Percentiles rank a stretch among this genome's conserved stretches.
These are phyloP conservation scores for Adansonia grandidieri DNA, from an alignment of 441 rosid genomes.

Conservation along the genomic window DNA sequence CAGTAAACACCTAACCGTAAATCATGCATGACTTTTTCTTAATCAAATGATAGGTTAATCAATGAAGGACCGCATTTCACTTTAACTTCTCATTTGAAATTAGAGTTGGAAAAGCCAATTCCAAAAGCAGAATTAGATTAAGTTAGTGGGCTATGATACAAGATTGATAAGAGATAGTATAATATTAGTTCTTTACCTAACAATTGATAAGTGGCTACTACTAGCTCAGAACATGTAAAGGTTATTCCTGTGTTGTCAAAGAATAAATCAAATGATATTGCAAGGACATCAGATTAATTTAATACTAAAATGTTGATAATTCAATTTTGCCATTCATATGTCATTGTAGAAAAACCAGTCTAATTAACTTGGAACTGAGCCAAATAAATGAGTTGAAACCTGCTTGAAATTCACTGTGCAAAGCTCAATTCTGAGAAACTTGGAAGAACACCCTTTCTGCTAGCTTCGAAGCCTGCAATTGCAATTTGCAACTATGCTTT, in stretches of 20 bases:
- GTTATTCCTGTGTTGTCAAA: not conserved
- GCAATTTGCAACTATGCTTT: conserved; percentile 34
- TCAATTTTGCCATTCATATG: too few species aligned
- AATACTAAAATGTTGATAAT: too few species aligned
- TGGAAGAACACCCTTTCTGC: not conserved
- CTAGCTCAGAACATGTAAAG: not conserved
- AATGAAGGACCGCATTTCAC: not conserved
- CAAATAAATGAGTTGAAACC: not conserved
- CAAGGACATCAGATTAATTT: not conserved
- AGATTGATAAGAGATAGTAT: not conserved
- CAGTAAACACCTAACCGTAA: not conserved
- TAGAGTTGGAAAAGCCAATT: too few species aligned
- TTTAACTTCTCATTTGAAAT: not conserved
- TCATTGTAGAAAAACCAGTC: not conserved
- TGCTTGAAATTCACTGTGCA: not conserved
- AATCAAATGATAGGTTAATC: not conserved
- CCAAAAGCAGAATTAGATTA: too few species aligned
- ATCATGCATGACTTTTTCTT: not conserved
- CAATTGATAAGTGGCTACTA: not conserved
- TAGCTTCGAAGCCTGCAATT: not conserved
- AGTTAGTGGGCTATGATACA: not conserved
- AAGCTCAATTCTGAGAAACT: not conserved
- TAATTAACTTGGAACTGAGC: not conserved
- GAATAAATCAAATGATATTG: not conserved
- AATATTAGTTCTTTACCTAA: not conserved